phyloP scores from a whole-genome alignment of 2,329 filamentous ascomycete genomes.

The Saccharata proteae region DNA sequence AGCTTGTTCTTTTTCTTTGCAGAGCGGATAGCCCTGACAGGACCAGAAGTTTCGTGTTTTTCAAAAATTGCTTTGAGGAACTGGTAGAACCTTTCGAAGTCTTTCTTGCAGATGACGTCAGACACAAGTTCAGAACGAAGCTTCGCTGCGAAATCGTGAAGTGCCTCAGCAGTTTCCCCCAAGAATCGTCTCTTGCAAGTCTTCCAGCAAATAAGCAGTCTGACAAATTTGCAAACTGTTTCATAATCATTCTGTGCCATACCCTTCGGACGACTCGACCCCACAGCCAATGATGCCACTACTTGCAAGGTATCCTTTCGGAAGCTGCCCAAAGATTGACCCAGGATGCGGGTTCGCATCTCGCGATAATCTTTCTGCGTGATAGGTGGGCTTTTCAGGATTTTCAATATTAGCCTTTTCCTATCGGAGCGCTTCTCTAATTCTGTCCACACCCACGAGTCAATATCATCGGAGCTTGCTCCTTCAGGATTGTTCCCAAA shows the following conservation, averaged over 20 bases:
- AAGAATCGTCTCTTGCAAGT: not conserved
- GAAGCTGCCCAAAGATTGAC: too few species aligned
- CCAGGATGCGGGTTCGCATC: too few species aligned
- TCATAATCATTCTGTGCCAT: too few species aligned
- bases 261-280: too few species aligned
- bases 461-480: conserved; percentile 15
- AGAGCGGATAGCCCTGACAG: not conserved
- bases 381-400: conserved; percentile 16
- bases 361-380: not conserved
- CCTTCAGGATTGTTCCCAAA: conserved; percentile 9
- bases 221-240: too few species aligned
- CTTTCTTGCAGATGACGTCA: too few species aligned
- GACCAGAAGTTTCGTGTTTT: not conserved
- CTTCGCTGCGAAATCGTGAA: too few species aligned
- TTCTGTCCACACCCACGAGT: conserved; percentile 20
- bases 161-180: not conserved
- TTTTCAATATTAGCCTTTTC: conserved; percentile 32
- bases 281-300: too few species aligned
- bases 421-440: conserved; percentile 29
- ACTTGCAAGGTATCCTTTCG: too few species aligned
- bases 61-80: conserved; percentile 1
- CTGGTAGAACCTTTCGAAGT: conserved; percentile 2
- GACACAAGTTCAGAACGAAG: too few species aligned
- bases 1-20: conserved; percentile 10
- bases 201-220: conserved; percentile 23